Evolutionary conservation across 768 basidiomycete species (phyloP).

Genomic region (Rhodosporidiobolus odoratus): DNA sequence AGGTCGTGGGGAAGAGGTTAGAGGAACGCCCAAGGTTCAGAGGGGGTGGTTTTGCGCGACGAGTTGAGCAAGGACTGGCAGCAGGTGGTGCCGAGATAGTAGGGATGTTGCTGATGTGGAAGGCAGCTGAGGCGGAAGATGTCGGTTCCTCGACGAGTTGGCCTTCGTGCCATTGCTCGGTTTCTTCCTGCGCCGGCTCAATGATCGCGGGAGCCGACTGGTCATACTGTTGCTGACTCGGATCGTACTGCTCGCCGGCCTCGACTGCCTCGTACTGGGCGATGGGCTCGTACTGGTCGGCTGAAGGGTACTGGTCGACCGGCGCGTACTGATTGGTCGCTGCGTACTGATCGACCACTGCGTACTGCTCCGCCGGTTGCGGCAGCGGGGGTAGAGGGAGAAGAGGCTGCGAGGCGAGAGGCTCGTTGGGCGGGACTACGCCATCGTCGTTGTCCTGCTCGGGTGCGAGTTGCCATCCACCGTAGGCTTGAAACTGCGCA

Average conservation of each 20-base stretch:
- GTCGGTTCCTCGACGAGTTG: conserved; percentile 13
- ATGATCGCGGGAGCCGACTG: not conserved
- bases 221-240: too few species aligned
- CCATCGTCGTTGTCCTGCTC: not conserved
- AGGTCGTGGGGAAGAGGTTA: conserved; percentile 13
- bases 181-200: not conserved
- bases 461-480: not conserved
- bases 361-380: not conserved
- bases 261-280: not conserved
- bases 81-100: not conserved
- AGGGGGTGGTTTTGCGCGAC: conserved; percentile 20
- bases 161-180: not conserved
- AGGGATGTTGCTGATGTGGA: not conserved
- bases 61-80: not conserved
- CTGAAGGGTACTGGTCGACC: too few species aligned
- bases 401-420: not conserved
- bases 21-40: conserved; percentile 21
- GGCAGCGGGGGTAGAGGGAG: not conserved
- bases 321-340: too few species aligned
- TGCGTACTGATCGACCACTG: not conserved
- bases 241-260: too few species aligned
- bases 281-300: too few species aligned
- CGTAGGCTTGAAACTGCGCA: not conserved
- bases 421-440: not conserved
- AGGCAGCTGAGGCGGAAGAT: not conserved